phyloP scores from a whole-genome alignment of 768 basidiomycete species.

The Boletus pseudo-olivaceus region DNA sequence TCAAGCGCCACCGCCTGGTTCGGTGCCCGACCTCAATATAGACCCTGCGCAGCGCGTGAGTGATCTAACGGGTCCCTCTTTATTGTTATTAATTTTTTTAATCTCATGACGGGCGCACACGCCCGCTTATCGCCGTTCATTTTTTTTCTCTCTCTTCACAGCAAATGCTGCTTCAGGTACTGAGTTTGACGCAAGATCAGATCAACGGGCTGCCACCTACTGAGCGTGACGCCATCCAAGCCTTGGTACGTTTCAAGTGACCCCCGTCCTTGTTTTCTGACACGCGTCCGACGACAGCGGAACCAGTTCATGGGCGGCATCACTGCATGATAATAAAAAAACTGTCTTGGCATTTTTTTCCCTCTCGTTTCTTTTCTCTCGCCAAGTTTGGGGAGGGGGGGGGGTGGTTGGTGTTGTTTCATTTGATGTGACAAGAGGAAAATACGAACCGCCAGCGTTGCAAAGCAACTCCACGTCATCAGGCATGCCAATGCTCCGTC shows the following conservation, averaged over 20 bases:
- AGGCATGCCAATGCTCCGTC: neutral
- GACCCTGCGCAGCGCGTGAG: slow-evolving; percentile 51
- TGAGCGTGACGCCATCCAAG: slow-evolving; percentile 76
- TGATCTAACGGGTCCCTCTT: neutral
- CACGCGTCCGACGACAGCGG: slow-evolving; percentile 19
- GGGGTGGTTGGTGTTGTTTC: neutral
- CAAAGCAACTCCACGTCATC: neutral
- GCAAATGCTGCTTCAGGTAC: slow-evolving; percentile 85
- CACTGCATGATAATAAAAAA: slow-evolving; percentile 11
- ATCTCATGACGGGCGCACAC: too few species aligned
- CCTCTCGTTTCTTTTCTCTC: neutral
- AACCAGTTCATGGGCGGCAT: slow-evolving; percentile 36
- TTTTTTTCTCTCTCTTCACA: slow-evolving; percentile 22
- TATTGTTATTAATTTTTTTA: neutral
- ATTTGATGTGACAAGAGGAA: neutral
- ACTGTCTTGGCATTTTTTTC: neutral
- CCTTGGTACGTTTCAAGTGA: slow-evolving; percentile 52
- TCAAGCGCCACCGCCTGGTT: slow-evolving; percentile 27
- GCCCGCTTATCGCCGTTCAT: neutral
- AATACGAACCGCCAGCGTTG: neutral
- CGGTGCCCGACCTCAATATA: slow-evolving; percentile 37
- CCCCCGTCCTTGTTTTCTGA: neutral
- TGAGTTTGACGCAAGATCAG: slow-evolving; percentile 77
- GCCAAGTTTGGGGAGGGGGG: neutral
- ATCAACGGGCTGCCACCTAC: slow-evolving; percentile 75